Conservation (phyloP, 2,329 filamentous ascomycete genomes). For the Aspergillus clavatus region DNA sequence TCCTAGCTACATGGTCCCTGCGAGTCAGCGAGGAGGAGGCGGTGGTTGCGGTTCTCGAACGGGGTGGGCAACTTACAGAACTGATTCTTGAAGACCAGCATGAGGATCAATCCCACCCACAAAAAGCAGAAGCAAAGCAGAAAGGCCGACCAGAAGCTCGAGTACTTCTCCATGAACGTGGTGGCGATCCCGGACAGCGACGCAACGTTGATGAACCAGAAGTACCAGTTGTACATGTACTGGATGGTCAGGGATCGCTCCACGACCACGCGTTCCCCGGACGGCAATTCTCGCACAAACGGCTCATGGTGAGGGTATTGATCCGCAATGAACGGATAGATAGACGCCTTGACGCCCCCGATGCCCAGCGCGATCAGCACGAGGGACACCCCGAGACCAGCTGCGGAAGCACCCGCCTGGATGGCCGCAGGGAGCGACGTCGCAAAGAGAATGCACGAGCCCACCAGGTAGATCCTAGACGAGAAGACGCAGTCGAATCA, state of each 20-base stretch:
- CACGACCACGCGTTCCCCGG: conserved; percentile 1
- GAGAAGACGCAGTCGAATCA: not conserved
- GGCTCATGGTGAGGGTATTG: not conserved
- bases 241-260: conserved; percentile 3
- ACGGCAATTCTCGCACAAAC: too few species aligned
- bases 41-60: too few species aligned
- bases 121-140: conserved; percentile 2
- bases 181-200: conserved; percentile 1
- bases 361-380: not conserved
- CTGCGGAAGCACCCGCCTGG: not conserved
- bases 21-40: too few species aligned
- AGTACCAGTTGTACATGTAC: conserved; percentile 6
- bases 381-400: not conserved
- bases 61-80: too few species aligned
- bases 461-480: not conserved
- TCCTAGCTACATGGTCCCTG: not conserved
- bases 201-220: conserved; percentile 6
- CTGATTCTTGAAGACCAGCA: too few species aligned
- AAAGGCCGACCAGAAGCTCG: conserved; percentile 5
- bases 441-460: not conserved
- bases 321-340: not conserved
- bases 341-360: not conserved
- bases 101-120: too few species aligned
- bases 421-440: not conserved
- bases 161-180: conserved; percentile 3